Conservation (phyloP, 2,329 filamentous ascomycete genomes). For the Fusarium dlaminii region DNA sequence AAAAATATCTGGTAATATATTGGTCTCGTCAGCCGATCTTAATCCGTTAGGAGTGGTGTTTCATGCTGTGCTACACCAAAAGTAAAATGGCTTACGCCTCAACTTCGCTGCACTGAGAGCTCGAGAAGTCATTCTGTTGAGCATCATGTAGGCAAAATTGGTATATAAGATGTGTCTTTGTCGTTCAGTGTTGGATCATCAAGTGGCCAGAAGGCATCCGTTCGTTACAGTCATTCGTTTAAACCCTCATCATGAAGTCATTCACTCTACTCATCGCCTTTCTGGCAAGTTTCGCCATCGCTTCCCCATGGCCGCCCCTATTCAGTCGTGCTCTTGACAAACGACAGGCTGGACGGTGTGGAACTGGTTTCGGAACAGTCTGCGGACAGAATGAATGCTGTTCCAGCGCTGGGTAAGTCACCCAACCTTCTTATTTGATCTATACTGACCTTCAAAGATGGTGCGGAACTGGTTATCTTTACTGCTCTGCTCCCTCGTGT, state of each 20-base stretch:
- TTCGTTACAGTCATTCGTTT: conserved; percentile 40
- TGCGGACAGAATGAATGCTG: conserved; percentile 53
- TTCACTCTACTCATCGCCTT: conserved; percentile 1
- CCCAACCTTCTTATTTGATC: no score
- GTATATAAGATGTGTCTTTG: conserved; percentile 4
- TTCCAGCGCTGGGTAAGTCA: conserved; percentile 52
- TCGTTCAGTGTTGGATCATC: not conserved
- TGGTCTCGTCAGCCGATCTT: not conserved
- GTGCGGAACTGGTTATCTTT: conserved; percentile 63
- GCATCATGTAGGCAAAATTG: not conserved
- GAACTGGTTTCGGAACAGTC: conserved; percentile 48
- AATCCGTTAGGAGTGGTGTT: not conserved
- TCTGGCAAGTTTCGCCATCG: not conserved
- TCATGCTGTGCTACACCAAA: not conserved
- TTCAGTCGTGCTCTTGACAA: conserved; percentile 13
- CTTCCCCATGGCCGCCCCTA: not conserved
- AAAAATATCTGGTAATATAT: not conserved
- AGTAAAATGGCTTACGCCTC: not conserved
- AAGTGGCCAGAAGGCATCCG: conserved; percentile 14
- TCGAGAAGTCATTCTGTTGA: no score
- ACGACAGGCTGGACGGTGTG: conserved; percentile 53
- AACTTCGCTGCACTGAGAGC: not conserved
- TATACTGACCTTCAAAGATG: conserved; percentile 50
- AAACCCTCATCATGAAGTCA: conserved; percentile 21
- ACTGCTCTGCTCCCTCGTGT: conserved; percentile 70